A percentile compares a stretch with the other conserved stretches of the same genome.
phyloP scores from a whole-genome alignment of 768 basidiomycete species.

The Tricholomella constricta region DNA sequence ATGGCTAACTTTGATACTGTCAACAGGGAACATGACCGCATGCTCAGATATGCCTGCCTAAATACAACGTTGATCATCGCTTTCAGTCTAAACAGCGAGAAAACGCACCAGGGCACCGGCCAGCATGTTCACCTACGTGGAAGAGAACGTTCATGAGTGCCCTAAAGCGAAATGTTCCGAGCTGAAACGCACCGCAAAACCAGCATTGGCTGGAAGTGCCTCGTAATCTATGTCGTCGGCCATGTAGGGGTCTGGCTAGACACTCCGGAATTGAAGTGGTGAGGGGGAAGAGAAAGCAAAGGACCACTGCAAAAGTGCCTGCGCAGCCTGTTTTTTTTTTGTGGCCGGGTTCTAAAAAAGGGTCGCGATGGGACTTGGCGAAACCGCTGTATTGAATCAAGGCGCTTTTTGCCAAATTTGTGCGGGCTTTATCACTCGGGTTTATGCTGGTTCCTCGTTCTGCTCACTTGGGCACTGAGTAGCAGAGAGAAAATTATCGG shows the following conservation, averaged over 20 bases:
- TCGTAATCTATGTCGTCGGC: constrained; percentile 52
- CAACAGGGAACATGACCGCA: constrained; percentile 97
- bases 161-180: constrained; percentile 1
- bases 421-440: too few relatives aligned
- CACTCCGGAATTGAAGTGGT: constrained; percentile 7
- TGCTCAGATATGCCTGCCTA: constrained; percentile 99
- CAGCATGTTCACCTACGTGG: constrained; percentile 85
- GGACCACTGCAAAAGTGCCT: constrained; percentile 1
- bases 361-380: constrained; percentile 4
- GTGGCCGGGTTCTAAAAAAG: constrained; percentile 1
- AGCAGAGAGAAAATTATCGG: neutral
- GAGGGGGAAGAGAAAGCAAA: constrained; percentile 1
- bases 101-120: constrained; percentile 89
- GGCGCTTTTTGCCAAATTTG: neutral
- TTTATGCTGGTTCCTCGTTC: neutral
- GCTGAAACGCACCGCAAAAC: constrained; percentile 62
- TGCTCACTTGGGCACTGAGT: neutral
- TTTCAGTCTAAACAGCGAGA: constrained; percentile 3
- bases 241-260: constrained; percentile 25
- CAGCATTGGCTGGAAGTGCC: constrained; percentile 68
- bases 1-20: constrained; percentile 90
- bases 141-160: constrained; percentile 16
- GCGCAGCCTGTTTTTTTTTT: constrained; percentile 11
- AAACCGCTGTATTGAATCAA: neutral
- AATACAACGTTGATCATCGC: constrained; percentile 1